Conservation (phyloP, 148 eudicot species). For the Vaccinium vitisidaea region DNA sequence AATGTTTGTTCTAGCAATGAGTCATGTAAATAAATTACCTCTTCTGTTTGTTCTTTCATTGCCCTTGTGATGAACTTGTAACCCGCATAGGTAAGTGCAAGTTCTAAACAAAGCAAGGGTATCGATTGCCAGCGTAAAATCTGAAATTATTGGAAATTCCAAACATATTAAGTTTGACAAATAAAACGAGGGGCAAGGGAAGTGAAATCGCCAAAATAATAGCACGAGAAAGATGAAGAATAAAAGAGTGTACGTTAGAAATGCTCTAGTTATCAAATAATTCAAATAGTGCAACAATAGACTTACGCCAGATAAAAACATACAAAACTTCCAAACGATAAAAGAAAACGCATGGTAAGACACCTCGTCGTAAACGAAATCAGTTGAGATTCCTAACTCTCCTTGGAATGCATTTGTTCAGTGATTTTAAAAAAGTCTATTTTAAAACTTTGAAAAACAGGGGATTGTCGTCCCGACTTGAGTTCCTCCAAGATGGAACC, state of each 20-base stretch:
- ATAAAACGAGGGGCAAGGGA: not conserved
- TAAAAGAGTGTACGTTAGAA: not conserved
- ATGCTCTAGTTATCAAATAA: not conserved
- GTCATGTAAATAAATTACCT: constrained; percentile 36
- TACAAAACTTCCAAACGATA: not conserved
- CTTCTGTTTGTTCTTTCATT: constrained; percentile 53
- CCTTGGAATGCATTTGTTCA: not conserved
- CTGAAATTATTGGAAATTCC: not conserved
- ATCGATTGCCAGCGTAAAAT: too few species aligned
- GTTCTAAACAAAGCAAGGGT: too few species aligned
- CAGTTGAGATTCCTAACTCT: not conserved
- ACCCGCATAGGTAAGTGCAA: constrained; percentile 43
- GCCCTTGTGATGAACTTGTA: constrained; percentile 62
- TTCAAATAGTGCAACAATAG: not conserved
- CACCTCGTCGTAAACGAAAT: too few species aligned
- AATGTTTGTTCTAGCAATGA: not conserved
- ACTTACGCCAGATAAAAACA: not conserved
- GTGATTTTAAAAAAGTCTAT: too few species aligned
- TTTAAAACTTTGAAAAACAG: too few species aligned
- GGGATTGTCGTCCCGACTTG: too few species aligned
- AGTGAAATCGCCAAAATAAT: not conserved
- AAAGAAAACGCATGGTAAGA: not conserved
- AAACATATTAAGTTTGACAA: not conserved
- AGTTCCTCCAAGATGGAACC: too few species aligned
- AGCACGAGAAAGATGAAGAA: not conserved